Conservation (phyloP, 139 green algal species). For the Raphidocelis subcapitata region DNA sequence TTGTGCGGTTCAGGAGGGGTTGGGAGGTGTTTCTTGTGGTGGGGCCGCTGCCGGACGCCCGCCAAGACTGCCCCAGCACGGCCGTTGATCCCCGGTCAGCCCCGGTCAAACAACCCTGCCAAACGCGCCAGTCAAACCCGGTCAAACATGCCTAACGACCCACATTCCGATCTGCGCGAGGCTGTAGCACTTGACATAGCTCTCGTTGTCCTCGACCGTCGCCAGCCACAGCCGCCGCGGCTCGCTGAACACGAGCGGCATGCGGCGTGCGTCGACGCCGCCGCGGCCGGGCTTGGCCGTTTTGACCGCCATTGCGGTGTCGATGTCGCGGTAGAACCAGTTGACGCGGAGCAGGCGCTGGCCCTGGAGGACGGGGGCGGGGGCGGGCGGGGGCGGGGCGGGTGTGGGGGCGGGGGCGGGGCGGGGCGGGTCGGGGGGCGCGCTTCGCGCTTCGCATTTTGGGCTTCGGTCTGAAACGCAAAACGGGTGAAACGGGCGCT, state of each 20-base stretch:
- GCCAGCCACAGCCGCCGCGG: slow-evolving; percentile 21
- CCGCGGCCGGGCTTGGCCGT: no score
- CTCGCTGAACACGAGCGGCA: neutral
- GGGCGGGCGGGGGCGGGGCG: no score
- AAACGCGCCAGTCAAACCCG: neutral
- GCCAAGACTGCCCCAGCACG: neutral
- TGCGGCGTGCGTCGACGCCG: neutral
- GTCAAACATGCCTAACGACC: neutral
- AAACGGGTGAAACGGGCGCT: no score
- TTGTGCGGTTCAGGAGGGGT: neutral
- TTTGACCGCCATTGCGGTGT: slow-evolving; percentile 13
- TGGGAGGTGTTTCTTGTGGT: neutral
- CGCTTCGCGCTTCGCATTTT: no score
- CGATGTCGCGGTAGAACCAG: slow-evolving; percentile 11
- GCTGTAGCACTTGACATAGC: slow-evolving; percentile 12
- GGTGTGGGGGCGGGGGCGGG: no score
- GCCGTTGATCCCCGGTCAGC: neutral
- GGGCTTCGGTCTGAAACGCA: no score
- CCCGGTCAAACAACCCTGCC: neutral
- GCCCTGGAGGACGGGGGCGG: neutral
- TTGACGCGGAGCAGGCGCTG: slow-evolving; percentile 3
- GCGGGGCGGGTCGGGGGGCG: no score
- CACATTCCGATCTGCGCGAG: slow-evolving; percentile 19
- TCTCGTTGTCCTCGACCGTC: slow-evolving; percentile 19
- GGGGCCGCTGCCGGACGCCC: neutral